These are phyloP conservation scores for Solanum chmielewskii DNA, from an alignment of 257 asterid species.

Conservation along the genomic window DNA sequence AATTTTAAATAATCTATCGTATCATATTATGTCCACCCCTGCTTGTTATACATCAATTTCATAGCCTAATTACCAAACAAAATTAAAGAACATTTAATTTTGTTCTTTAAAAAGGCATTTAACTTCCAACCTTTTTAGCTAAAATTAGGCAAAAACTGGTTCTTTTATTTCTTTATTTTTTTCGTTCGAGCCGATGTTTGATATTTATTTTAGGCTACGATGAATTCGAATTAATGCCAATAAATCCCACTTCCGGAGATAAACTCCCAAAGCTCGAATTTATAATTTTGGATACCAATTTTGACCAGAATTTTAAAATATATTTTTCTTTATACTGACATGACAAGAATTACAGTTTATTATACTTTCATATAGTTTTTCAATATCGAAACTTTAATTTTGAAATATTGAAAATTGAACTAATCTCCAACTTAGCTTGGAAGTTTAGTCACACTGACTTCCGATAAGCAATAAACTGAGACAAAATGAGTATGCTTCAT, in stretches of 20 bases:
- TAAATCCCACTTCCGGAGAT: neutral
- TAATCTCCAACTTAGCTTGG: neutral
- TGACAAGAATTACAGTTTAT: neutral
- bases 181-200: neutral
- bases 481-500: neutral
- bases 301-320: neutral
- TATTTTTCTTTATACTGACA: neutral
- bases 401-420: neutral
- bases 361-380: neutral
- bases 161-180: neutral
- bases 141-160: neutral
- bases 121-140: neutral
- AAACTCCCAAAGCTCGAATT: neutral
- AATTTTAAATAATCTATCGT: too few species aligned
- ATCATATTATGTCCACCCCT: neutral
- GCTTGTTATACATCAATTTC: neutral
- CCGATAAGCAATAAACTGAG: neutral
- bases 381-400: neutral
- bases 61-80: neutral
- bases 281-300: neutral
- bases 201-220: neutral
- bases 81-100: neutral
- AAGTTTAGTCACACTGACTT: neutral
- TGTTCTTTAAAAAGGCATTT: neutral
- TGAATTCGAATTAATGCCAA: neutral